Evolutionary conservation across 2,329 filamentous ascomycete species (phyloP).

Genomic region (Botrytis aclada): DNA sequence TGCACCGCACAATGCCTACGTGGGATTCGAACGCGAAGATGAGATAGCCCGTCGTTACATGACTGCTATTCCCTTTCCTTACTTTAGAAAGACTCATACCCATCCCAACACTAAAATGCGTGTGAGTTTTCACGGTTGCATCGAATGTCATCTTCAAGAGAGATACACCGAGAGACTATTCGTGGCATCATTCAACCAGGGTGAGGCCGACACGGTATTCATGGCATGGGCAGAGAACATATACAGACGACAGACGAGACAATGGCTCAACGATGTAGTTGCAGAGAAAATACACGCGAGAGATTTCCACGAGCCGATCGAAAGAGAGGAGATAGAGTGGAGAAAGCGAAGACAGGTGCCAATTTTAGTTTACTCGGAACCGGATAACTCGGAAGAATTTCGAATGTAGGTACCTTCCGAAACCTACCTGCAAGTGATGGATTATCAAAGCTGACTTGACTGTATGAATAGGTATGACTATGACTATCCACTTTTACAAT

Average conservation of each 20-base stretch:
- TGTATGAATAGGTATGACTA: background rate
- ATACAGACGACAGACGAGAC: background rate
- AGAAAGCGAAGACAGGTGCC: background rate
- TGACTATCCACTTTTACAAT: background rate
- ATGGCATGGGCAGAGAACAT: no score
- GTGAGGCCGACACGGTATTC: no score
- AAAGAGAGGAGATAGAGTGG: background rate
- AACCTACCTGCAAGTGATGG: background rate
- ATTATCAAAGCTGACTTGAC: background rate
- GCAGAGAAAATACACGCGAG: background rate
- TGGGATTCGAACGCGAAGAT: background rate
- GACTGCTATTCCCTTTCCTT: background rate
- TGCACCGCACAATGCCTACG: background rate
- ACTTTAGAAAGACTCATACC: background rate
- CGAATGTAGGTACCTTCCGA: background rate
- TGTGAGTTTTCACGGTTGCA: background rate
- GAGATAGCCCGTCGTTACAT: background rate
- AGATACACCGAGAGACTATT: background rate
- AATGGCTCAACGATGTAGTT: background rate
- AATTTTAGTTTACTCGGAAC: background rate
- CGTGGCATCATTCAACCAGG: background rate
- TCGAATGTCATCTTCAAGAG: background rate
- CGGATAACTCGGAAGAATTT: background rate
- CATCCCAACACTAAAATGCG: background rate
- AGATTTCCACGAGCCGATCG: background rate